Evolutionary conservation across 306 rosid genomes (phyloP), one percentile per base, ranked within the genome.

Genomic region (Quercus gilva): DNA sequence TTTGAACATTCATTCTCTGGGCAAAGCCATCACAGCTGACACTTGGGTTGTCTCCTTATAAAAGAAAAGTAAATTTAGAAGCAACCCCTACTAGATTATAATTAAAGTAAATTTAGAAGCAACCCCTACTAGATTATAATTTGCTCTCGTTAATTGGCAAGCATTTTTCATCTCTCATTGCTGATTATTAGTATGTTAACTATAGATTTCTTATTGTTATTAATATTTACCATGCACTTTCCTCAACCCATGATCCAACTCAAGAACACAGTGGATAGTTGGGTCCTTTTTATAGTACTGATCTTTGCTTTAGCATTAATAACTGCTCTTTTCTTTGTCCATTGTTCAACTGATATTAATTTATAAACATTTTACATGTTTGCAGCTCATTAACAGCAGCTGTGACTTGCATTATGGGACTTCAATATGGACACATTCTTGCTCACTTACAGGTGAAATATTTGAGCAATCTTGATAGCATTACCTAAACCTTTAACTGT

Each of bases 371-470:
- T 57, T 79, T 79, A 76, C 19, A 69, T 80, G 74, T 77, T 78
- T 74, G 51, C 90, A 94, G 98, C 84, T 87, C 97, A 73, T 60
- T 94, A 88, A 88, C 97, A 55, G 94, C 98, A 28, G 90, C 97
- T 53, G 97, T 90, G 74, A 86, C 98, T 18, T 92, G 97, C 90
- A 91, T 94, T 78, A 82, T 94, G 85, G 98, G 98, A 80, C 97
- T 94, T 77, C 98, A 94, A 76, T 94, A 88, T 71, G 98, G 98
- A 76, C 98, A 94, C 28, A 74, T 92, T 85, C 97, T 94, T 78
- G 90, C 91, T 71, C 89, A 83, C 81, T 12, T 88, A 73, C 85
- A 91, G 98, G 98, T 94, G 78, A 83, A 83, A 83, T 57, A 35
- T 68, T 19, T 68, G n/a, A 49, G 26, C 72, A 19, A 20, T 68